A percentile compares a stretch with the other conserved stretches of the same genome.
These are phyloP conservation scores for Trypanosoma scelopori DNA, from an alignment of 208 protist genomes.

Conservation along the genomic window DNA sequence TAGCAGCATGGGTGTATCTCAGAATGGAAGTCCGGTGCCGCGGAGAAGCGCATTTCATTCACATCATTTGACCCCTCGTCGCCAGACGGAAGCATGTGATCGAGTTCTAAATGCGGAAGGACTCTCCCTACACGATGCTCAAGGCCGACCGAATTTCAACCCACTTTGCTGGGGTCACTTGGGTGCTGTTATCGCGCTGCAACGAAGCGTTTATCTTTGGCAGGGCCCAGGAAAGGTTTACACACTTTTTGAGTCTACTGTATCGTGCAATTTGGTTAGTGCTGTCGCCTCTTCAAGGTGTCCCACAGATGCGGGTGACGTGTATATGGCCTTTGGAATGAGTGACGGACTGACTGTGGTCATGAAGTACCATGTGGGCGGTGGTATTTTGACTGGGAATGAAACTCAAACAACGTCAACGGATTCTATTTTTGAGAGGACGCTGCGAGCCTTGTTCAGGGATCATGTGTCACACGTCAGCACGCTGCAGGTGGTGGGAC, in stretches of 20 bases:
- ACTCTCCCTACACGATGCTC: slow-evolving; percentile 17
- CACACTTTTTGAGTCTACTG: slow-evolving; percentile 4
- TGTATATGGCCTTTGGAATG: slow-evolving; percentile 29
- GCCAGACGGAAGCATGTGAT: slow-evolving; percentile 18
- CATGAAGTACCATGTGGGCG: slow-evolving; percentile 16
- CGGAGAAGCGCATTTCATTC: slow-evolving; percentile 20
- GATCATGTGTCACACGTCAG: slow-evolving; percentile 20
- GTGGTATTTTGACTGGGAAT: not conserved
- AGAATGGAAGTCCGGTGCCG: slow-evolving; percentile 21
- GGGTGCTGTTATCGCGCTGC: slow-evolving; percentile 30
- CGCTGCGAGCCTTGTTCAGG: slow-evolving; percentile 2
- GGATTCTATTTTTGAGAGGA: not conserved
- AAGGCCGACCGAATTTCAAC: slow-evolving; percentile 22
- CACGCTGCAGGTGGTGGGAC: slow-evolving; percentile 32
- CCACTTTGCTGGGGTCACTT: slow-evolving; percentile 33
- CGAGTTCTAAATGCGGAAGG: slow-evolving; percentile 24
- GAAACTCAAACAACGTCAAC: not conserved
- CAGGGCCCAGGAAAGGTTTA: slow-evolving; percentile 12
- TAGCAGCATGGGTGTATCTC: slow-evolving; percentile 5
- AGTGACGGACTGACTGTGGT: slow-evolving; percentile 27
- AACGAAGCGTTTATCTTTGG: slow-evolving; percentile 30
- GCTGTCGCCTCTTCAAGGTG: slow-evolving; percentile 19
- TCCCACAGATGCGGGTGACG: slow-evolving; percentile 7
- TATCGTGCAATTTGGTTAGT: slow-evolving; percentile 5
- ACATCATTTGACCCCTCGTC: slow-evolving; percentile 18